phyloP scores from a whole-genome alignment of 225 moss, liverwort and hornwort genomes.

The Marchantia polymorpha region DNA sequence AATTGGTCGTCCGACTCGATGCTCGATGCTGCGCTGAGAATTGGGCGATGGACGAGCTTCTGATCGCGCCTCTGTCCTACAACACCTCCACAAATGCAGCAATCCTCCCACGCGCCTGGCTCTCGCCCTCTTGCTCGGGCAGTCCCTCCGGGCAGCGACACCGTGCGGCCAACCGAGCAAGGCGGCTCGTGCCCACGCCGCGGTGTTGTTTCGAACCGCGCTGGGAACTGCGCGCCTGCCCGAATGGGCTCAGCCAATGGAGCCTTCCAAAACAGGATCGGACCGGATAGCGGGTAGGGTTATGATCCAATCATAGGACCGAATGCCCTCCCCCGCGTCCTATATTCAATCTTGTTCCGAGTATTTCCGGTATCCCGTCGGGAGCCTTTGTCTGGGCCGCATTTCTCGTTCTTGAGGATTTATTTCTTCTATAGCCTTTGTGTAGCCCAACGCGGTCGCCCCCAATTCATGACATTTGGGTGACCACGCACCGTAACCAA shows the following conservation, averaged over 20 bases:
- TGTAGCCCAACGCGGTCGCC: too few relatives aligned
- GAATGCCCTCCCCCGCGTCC: background rate
- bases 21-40: background rate
- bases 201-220: background rate
- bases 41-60: background rate
- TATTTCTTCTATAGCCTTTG: background rate
- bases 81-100: constrained; percentile 1
- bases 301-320: constrained; percentile 11
- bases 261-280: background rate
- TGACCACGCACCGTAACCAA: background rate
- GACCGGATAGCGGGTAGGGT: constrained; percentile 20
- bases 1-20: background rate
- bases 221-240: constrained; percentile 6
- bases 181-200: background rate
- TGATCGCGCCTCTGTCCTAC: background rate
- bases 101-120: background rate
- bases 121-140: background rate
- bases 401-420: background rate
- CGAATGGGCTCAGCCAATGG: constrained; percentile 14
- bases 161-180: background rate
- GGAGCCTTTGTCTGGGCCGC: background rate
- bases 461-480: too few relatives aligned
- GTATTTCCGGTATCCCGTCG: background rate
- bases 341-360: background rate
- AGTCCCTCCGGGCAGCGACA: constrained; percentile 1